Percentiles rank a stretch among this genome's conserved stretches.
These are phyloP conservation scores for Spirogloea muscicola DNA, from an alignment of 139 green algal genomes.

Conservation along the genomic window DNA sequence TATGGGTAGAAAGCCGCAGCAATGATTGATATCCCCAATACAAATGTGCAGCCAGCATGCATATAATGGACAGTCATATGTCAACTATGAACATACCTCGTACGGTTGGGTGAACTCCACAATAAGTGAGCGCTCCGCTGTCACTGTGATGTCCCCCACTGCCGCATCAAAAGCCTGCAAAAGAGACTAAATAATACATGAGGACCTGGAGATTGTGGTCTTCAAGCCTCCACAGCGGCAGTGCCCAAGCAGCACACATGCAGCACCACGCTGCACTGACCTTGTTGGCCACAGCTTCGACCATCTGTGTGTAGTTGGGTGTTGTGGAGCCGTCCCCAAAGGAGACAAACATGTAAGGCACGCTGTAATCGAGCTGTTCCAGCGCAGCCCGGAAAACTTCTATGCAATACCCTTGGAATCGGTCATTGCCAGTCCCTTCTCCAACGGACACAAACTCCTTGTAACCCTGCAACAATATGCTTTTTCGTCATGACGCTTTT, in stretches of 20 bases:
- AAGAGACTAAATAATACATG: too few relatives aligned
- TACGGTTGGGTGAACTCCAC: constrained; percentile 7
- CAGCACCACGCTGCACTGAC: too few relatives aligned
- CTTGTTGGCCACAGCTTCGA: neutral
- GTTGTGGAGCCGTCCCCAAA: neutral
- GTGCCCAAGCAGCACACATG: too few relatives aligned
- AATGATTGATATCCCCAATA: too few relatives aligned
- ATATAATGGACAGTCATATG: too few relatives aligned
- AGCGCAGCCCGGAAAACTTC: constrained; percentile 3
- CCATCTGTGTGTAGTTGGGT: neutral
- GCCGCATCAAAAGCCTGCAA: constrained; percentile 3
- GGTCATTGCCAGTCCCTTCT: neutral
- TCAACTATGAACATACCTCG: too few relatives aligned
- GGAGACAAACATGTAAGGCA: constrained; percentile 1
- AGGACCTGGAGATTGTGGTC: too few relatives aligned
- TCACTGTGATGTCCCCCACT: constrained; percentile 13
- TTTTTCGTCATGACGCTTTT: too few relatives aligned
- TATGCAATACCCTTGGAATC: constrained; percentile 5
- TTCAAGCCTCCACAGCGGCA: too few relatives aligned
- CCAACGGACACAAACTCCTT: constrained; percentile 3
- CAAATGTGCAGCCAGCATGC: too few relatives aligned
- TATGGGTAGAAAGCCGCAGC: too few relatives aligned
- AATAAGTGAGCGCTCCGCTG: neutral
- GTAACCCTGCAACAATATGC: constrained; percentile 6
- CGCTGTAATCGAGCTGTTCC: neutral